Percentiles rank a stretch among this genome's conserved stretches.
Evolutionary conservation across 345 rosid species (phyloP).

Genomic region (Euclidium syriacum): DNA sequence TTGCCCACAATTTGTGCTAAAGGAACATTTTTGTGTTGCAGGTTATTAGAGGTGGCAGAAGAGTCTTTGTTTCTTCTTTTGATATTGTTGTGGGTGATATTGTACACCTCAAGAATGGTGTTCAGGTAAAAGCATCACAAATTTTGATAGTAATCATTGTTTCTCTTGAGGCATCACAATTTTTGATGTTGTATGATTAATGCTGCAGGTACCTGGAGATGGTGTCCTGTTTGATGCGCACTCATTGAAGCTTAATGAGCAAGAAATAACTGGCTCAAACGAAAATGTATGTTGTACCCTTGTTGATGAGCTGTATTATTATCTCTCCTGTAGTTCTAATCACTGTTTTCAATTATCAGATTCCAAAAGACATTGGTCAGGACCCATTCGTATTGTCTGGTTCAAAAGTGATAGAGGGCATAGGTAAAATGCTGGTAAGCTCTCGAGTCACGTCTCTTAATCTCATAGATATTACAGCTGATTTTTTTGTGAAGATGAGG

Average conservation of each 20-base stretch:
- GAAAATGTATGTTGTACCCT: conserved; percentile 24
- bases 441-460: background rate
- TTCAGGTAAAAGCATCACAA: conserved; percentile 50
- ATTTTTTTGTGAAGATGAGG: no score
- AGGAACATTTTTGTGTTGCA: conserved; percentile 26
- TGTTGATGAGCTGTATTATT: background rate
- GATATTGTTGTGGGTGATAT: conserved; percentile 91
- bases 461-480: no score
- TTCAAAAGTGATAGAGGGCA: conserved; percentile 87
- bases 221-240: conserved; percentile 68
- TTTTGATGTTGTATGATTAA: background rate
- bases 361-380: conserved; percentile 50
- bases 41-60: conserved; percentile 77
- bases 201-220: conserved; percentile 79
- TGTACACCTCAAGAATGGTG: conserved; percentile 75
- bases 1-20: background rate
- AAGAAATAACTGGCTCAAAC: conserved; percentile 86
- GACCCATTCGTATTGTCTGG: conserved; percentile 81
- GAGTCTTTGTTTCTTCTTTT: conserved; percentile 46
- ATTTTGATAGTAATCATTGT: background rate
- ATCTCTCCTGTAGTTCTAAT: conserved; percentile 22
- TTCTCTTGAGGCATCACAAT: no score
- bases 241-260: conserved; percentile 74
- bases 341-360: conserved; percentile 38
- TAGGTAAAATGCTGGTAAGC: conserved; percentile 85